Evolutionary conservation across 208 protist species (phyloP).

Genomic region (Paratrypanosoma confusum): DNA sequence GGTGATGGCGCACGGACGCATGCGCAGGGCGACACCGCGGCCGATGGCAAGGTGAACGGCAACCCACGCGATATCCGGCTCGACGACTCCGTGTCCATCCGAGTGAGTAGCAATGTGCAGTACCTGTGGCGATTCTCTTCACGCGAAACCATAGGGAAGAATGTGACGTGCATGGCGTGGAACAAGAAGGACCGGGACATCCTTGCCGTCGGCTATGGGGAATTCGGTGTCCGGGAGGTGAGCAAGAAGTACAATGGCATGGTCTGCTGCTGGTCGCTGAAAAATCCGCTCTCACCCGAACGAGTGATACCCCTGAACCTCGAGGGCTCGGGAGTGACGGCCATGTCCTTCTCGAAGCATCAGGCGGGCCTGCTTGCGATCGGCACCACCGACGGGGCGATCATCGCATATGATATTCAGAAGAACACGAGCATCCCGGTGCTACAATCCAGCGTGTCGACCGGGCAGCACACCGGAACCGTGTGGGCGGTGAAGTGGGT

Average conservation of each 20-base stretch:
- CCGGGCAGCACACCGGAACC: constrained; percentile 89
- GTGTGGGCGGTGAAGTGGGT: constrained; percentile 94
- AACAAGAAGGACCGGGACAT: constrained; percentile 87
- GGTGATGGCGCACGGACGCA: background rate
- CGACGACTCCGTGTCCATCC: too few species aligned
- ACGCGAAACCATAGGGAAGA: constrained; percentile 51
- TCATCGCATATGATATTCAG: constrained; percentile 91
- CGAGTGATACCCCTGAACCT: constrained; percentile 62
- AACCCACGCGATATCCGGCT: too few species aligned
- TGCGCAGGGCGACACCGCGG: background rate
- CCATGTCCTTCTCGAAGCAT: constrained; percentile 86
- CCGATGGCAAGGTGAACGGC: constrained; percentile 7
- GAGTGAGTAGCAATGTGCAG: constrained; percentile 45
- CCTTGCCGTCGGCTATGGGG: constrained; percentile 80
- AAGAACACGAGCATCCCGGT: constrained; percentile 65
- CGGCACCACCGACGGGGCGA: constrained; percentile 85
- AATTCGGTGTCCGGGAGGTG: constrained; percentile 21
- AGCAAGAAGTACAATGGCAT: constrained; percentile 39
- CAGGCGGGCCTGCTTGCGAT: constrained; percentile 89
- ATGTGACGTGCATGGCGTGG: constrained; percentile 87
- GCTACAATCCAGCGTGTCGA: constrained; percentile 25
- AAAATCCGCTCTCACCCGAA: constrained; percentile 88
- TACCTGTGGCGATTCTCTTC: constrained; percentile 82
- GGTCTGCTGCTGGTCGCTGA: constrained; percentile 95
- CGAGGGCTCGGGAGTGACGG: constrained; percentile 81